These are phyloP conservation scores for Colletotrichum siamense DNA, from an alignment of 2,329 filamentous ascomycete genomes.

Conservation along the genomic window DNA sequence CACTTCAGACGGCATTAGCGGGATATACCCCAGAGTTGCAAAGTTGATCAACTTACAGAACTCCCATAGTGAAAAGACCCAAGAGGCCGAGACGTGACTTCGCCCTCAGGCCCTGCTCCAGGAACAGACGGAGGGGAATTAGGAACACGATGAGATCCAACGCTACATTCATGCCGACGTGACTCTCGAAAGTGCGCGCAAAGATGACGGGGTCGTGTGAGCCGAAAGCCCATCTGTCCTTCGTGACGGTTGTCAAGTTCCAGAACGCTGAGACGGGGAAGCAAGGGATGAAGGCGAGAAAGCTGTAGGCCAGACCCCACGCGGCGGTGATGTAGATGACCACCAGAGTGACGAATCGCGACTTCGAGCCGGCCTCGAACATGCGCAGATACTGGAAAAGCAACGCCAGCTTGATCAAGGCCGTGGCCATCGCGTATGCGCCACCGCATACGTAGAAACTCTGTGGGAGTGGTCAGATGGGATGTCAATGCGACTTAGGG, in stretches of 20 bases:
- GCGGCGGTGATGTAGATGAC: conserved; percentile 30
- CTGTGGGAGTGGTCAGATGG: background rate
- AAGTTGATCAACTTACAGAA: conserved; percentile 28
- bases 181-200: conserved; percentile 31
- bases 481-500: background rate
- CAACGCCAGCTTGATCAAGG: conserved; percentile 25
- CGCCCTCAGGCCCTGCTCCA: conserved; percentile 25
- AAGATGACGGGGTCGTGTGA: conserved; percentile 29
- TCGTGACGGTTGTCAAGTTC: conserved; percentile 21
- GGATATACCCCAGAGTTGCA: rapidly evolving
- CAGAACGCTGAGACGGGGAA: conserved; percentile 35
- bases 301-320: conserved; percentile 34
- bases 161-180: conserved; percentile 34
- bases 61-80: conserved; percentile 33
- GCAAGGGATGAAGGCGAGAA: conserved; percentile 38
- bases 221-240: conserved; percentile 33
- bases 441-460: conserved; percentile 24
- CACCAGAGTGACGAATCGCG: conserved; percentile 22
- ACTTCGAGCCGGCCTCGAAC: conserved; percentile 17
- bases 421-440: conserved; percentile 22
- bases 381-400: conserved; percentile 25
- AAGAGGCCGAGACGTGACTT: conserved; percentile 35
- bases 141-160: conserved; percentile 36
- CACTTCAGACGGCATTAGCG: conserved; percentile 17
- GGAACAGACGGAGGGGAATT: conserved; percentile 34